Percentiles rank a stretch among this genome's conserved stretches.
phyloP scores from a whole-genome alignment of 192 early-diverging fungal genomes.

The Podila epigama region DNA sequence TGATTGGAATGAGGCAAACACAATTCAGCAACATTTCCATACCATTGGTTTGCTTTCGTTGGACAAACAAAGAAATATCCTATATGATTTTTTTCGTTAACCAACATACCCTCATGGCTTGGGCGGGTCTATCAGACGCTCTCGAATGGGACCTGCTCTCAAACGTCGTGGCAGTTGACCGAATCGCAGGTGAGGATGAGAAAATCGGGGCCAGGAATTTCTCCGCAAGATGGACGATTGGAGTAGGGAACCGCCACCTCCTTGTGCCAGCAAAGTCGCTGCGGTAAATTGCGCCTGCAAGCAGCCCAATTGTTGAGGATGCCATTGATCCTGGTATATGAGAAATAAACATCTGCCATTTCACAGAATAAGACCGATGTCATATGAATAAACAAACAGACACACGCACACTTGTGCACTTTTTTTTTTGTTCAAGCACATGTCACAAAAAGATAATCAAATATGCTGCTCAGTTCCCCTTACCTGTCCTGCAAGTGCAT shows the following conservation, averaged over 20 bases:
- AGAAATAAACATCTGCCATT: constrained; percentile 51
- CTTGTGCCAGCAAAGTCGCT: constrained; percentile 58
- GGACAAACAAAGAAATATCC: not conserved
- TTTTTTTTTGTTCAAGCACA: too few relatives aligned
- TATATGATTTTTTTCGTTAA: not conserved
- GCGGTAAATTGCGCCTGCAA: constrained; percentile 61
- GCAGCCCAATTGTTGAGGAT: constrained; percentile 54
- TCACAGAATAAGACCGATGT: not conserved
- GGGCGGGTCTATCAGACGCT: constrained; percentile 50
- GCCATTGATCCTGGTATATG: constrained; percentile 53
- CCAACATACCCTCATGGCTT: constrained; percentile 36
- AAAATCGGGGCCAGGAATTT: constrained; percentile 58
- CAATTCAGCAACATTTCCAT: too few relatives aligned
- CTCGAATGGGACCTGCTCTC: constrained; percentile 35
- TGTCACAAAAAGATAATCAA: too few relatives aligned
- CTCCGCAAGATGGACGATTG: constrained; percentile 36
- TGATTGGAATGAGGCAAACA: not conserved
- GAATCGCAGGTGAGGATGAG: constrained; percentile 52
- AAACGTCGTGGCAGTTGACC: constrained; percentile 52
- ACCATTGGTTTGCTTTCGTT: too few relatives aligned
- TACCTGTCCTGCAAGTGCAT: constrained; percentile 59
- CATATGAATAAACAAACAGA: not conserved
- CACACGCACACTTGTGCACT: too few relatives aligned
- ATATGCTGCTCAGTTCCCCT: not conserved
- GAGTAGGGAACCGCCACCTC: constrained; percentile 59